These are phyloP conservation scores for Hydrangea macrophylla DNA, from an alignment of 148 eudicot species.

Conservation along the genomic window DNA sequence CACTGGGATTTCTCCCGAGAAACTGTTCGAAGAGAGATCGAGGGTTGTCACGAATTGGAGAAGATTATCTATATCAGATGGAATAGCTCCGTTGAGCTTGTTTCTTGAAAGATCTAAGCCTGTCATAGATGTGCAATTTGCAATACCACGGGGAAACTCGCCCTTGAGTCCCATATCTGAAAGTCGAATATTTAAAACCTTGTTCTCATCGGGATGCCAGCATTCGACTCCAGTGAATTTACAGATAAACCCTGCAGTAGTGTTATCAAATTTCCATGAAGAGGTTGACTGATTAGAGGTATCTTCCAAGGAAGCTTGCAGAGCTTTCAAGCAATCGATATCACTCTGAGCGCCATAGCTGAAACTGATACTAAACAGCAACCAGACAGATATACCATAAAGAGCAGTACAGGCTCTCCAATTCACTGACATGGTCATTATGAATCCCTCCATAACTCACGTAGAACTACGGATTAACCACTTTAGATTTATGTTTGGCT, in stretches of 20 bases:
- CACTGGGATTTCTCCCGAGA: slow-evolving; percentile 46
- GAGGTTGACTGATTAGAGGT: slow-evolving; percentile 30
- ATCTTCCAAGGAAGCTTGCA: slow-evolving; percentile 40
- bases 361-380: slow-evolving; percentile 15
- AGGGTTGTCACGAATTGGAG: slow-evolving; percentile 34
- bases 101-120: slow-evolving; percentile 52
- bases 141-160: slow-evolving; percentile 46
- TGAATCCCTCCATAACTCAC: slow-evolving; percentile 8
- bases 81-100: slow-evolving; percentile 40
- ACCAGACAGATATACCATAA: slow-evolving; percentile 13
- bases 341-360: slow-evolving; percentile 30
- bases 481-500: not conserved
- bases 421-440: slow-evolving; percentile 5
- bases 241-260: slow-evolving; percentile 47
- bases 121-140: slow-evolving; percentile 35
- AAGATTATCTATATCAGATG: slow-evolving; percentile 36
- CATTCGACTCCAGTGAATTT: slow-evolving; percentile 56
- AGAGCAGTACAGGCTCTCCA: slow-evolving; percentile 14
- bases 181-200: slow-evolving; percentile 40
- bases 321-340: slow-evolving; percentile 45
- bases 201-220: slow-evolving; percentile 54
- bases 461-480: not conserved
- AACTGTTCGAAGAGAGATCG: slow-evolving; percentile 57
- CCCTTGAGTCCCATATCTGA: slow-evolving; percentile 51
- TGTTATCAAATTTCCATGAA: slow-evolving; percentile 53